phyloP scores from a whole-genome alignment of 257 asterid species.

The Solanum pinnatisectum region DNA sequence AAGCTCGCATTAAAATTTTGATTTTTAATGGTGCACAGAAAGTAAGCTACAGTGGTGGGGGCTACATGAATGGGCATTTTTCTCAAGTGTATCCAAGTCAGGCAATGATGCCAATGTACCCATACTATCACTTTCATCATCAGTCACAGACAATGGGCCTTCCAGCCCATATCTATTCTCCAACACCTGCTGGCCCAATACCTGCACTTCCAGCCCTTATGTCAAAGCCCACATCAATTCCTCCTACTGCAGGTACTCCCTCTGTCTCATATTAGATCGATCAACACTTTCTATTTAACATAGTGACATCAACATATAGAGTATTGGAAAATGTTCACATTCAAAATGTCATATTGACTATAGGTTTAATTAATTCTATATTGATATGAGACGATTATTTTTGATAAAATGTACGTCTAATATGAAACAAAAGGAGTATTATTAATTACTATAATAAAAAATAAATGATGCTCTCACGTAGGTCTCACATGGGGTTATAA shows the following conservation, averaged over 20 bases:
- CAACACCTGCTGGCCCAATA: constrained; percentile 44
- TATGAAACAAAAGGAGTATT: not conserved
- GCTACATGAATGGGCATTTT: constrained; percentile 78
- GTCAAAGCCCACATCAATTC: constrained; percentile 65
- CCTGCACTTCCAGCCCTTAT: constrained; percentile 40
- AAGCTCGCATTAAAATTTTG: no score
- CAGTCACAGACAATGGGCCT: constrained; percentile 84
- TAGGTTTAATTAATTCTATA: no score
- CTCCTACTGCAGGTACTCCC: constrained; percentile 53
- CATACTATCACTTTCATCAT: constrained; percentile 54
- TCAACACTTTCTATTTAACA: no score
- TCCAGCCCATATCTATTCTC: constrained; percentile 66
- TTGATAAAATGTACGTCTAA: no score
- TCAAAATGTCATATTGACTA: no score
- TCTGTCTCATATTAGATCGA: not conserved
- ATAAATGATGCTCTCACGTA: not conserved
- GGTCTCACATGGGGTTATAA: not conserved
- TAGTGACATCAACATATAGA: no score
- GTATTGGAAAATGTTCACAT: no score
- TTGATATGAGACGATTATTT: no score
- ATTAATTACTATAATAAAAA: not conserved
- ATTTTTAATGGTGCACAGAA: constrained; percentile 25
- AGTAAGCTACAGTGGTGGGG: constrained; percentile 59
- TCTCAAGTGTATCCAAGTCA: constrained; percentile 63
- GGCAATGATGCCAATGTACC: constrained; percentile 77